Percentiles rank a stretch among this genome's conserved stretches.
phyloP scores from a whole-genome alignment of 2,329 filamentous ascomycete genomes.

The Neobulgaria alba region DNA sequence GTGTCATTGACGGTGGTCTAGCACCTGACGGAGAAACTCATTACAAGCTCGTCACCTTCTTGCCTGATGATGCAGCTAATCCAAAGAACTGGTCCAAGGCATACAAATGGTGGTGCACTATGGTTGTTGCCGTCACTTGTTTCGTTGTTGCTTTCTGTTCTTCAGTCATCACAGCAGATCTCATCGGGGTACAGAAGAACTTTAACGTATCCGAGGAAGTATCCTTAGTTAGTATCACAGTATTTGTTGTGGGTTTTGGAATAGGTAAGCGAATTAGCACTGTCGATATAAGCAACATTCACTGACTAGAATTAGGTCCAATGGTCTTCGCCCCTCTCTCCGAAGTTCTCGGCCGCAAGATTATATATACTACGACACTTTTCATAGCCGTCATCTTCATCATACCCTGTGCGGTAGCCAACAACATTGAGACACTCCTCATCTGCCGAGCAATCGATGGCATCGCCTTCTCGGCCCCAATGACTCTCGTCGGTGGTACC shows the following conservation, averaged over 20 bases:
- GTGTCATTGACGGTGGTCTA: slow-evolving; percentile 42
- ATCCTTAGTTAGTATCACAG: slow-evolving; percentile 59
- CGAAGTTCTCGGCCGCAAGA: slow-evolving; percentile 63
- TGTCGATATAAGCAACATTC: neutral
- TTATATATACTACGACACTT: slow-evolving; percentile 48
- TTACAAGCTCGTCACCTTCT: slow-evolving; percentile 63
- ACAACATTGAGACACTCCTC: slow-evolving; percentile 69
- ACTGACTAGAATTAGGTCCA: slow-evolving; percentile 42
- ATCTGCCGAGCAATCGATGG: slow-evolving; percentile 72
- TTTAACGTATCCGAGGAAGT: slow-evolving; percentile 67
- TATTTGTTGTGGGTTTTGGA: slow-evolving; percentile 78
- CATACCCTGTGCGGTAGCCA: slow-evolving; percentile 68
- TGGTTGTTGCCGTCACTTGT: slow-evolving; percentile 70
- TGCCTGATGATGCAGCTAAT: slow-evolving; percentile 62
- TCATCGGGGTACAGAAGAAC: slow-evolving; percentile 51
- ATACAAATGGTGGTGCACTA: slow-evolving; percentile 77
- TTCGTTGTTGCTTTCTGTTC: slow-evolving; percentile 59
- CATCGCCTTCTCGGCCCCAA: slow-evolving; percentile 76
- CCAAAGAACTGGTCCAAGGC: slow-evolving; percentile 79
- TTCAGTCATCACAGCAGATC: slow-evolving; percentile 69
- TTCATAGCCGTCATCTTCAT: slow-evolving; percentile 65
- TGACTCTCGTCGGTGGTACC: slow-evolving; percentile 78
- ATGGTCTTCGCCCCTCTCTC: slow-evolving; percentile 73
- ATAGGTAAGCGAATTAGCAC: slow-evolving; percentile 43
- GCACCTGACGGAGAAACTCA: slow-evolving; percentile 18